A percentile compares a stretch with the other conserved stretches of the same genome.
Evolutionary conservation across 78 protist genomes (phyloP).

Genomic region (Guillardia theta): DNA sequence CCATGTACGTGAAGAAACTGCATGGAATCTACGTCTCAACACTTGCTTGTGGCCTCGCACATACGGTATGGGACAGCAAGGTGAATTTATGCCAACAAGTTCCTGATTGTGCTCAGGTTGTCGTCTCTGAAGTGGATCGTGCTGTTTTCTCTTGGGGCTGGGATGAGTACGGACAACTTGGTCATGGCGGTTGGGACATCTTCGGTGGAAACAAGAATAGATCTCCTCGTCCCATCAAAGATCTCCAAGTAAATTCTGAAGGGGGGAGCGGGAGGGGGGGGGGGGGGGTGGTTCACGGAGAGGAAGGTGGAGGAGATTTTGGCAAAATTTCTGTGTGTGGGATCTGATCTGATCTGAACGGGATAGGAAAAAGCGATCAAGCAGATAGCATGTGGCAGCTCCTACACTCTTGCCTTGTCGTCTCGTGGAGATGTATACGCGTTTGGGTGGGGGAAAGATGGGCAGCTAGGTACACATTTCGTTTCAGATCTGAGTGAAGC

Average conservation of each 20-base stretch:
- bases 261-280: too few species aligned
- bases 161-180: slow-evolving; percentile 20
- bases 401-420: neutral
- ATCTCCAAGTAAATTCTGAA: too few species aligned
- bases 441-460: neutral
- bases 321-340: too few species aligned
- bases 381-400: neutral
- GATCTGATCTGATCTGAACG: neutral
- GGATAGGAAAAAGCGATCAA: neutral
- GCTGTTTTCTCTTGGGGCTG: neutral
- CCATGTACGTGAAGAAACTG: neutral
- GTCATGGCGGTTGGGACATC: slow-evolving; percentile 3
- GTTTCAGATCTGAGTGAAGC: too few species aligned
- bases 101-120: neutral
- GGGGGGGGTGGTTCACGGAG: too few species aligned
- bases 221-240: neutral
- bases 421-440: neutral
- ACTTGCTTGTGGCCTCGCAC: neutral
- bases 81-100: neutral
- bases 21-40: neutral
- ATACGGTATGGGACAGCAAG: neutral
- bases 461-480: neutral
- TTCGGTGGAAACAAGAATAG: neutral
- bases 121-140: neutral
- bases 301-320: too few species aligned